A percentile compares a stretch with the other conserved stretches of the same genome.
These are phyloP conservation scores for Populus euphratica DNA, from an alignment of 345 rosid species.

Conservation along the genomic window DNA sequence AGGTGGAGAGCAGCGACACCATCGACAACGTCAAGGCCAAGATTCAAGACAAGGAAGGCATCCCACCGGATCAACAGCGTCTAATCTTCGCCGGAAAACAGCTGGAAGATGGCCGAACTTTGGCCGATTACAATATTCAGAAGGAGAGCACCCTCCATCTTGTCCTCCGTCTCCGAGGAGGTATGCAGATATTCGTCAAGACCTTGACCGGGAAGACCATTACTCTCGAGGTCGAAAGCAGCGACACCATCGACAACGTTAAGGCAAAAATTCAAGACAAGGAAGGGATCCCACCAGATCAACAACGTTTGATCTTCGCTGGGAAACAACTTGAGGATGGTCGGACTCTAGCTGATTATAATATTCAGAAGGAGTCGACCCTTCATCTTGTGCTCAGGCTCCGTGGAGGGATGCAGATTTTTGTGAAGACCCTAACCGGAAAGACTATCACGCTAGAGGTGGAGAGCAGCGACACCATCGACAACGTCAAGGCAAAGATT, in stretches of 20 bases:
- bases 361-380: conserved; percentile 22
- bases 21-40: conserved; percentile 25
- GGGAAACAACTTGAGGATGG: conserved; percentile 28
- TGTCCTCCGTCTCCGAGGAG: conserved; percentile 19
- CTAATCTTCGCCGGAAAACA: conserved; percentile 25
- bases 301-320: conserved; percentile 23
- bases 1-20: conserved; percentile 27
- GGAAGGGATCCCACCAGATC: conserved; percentile 27
- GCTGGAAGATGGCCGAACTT: conserved; percentile 23
- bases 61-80: conserved; percentile 25
- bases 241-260: conserved; percentile 21
- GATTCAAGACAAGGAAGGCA: conserved; percentile 26
- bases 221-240: conserved; percentile 24
- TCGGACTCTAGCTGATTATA: conserved; percentile 21
- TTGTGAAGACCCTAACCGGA: conserved; percentile 20
- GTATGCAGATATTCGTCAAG: conserved; percentile 25
- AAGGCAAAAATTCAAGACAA: conserved; percentile 26
- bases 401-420: conserved; percentile 24
- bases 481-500: neutral
- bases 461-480: conserved; percentile 10
- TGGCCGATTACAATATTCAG: conserved; percentile 24
- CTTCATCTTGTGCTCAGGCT: conserved; percentile 26
- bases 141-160: conserved; percentile 24
- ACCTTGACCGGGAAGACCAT: conserved; percentile 23
- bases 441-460: conserved; percentile 17